Conservation (phyloP, 768 basidiomycete genomes). For the Tricholoma bakamatsutake region DNA sequence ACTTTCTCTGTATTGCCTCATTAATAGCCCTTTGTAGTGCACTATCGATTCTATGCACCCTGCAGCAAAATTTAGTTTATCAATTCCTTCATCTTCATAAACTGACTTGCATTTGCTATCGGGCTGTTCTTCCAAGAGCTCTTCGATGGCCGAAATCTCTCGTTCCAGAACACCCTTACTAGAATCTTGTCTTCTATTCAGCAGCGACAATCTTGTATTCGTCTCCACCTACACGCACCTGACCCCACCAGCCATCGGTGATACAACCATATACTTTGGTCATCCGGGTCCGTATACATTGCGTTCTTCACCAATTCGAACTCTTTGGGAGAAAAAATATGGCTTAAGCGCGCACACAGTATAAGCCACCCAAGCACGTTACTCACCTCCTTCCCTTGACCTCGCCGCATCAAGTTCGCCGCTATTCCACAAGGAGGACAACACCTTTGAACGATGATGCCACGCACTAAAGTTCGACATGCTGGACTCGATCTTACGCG, state of each 20-base stretch:
- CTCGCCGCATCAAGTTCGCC: conserved; percentile 45
- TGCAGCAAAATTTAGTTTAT: conserved; percentile 23
- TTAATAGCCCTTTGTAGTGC: conserved; percentile 69
- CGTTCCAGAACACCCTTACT: conserved; percentile 52
- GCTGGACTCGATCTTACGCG: conserved; percentile 85
- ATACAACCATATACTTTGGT: conserved; percentile 98
- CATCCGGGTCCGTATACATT: conserved; percentile 92
- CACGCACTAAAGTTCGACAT: conserved; percentile 99
- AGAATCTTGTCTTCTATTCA: conserved; percentile 39
- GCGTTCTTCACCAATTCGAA: conserved; percentile 91
- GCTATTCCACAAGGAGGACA: conserved; percentile 57
- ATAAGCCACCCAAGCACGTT: not conserved
- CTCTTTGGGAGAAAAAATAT: conserved; percentile 42
- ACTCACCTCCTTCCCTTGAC: conserved; percentile 66
- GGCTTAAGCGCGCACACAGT: not conserved
- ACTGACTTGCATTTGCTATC: conserved; percentile 79
- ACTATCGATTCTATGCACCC: conserved; percentile 96
- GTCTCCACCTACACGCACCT: conserved; percentile 37
- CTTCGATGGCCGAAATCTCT: conserved; percentile 76
- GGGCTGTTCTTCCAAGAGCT: conserved; percentile 82
- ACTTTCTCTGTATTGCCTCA: conserved; percentile 38
- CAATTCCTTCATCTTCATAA: not conserved
- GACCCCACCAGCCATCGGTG: conserved; percentile 93
- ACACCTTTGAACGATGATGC: conserved; percentile 91
- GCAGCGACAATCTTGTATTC: not conserved